These are phyloP conservation scores for Phytopythium montanum DNA, from an alignment of 352 stramenopile species.

Conservation along the genomic window DNA sequence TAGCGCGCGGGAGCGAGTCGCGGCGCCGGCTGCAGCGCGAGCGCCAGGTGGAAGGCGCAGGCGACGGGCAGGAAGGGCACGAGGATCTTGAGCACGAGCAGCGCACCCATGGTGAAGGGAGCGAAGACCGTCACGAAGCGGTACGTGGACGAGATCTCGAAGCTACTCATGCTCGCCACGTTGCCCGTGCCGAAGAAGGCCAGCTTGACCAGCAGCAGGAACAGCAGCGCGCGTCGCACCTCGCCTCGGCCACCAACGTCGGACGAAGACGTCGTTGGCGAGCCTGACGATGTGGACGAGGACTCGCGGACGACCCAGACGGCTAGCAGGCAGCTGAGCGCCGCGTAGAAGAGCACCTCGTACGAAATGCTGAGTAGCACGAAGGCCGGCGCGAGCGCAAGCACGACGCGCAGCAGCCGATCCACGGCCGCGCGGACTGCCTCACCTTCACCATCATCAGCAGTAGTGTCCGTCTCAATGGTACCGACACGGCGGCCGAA, in stretches of 20 bases:
- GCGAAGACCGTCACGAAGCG: constrained; percentile 83
- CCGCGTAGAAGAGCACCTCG: constrained; percentile 78
- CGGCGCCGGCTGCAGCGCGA: constrained; percentile 11
- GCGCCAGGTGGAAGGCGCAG: constrained; percentile 55
- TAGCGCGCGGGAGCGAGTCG: constrained; percentile 39
- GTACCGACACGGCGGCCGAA: too few species aligned
- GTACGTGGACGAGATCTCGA: constrained; percentile 84
- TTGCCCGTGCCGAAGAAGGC: constrained; percentile 86
- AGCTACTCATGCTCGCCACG: constrained; percentile 84
- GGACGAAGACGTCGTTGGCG: too few species aligned
- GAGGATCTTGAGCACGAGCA: constrained; percentile 79
- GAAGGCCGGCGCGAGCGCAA: constrained; percentile 58
- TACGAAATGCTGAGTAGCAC: constrained; percentile 82
- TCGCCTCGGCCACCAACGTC: constrained; percentile 16
- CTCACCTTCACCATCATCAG: background rate
- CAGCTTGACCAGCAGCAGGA: constrained; percentile 77
- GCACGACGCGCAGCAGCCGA: constrained; percentile 51
- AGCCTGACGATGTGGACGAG: constrained; percentile 7
- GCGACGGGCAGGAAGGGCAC: constrained; percentile 78
- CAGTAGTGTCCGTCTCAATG: background rate
- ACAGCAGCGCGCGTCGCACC: constrained; percentile 72
- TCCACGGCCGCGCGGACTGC: constrained; percentile 7
- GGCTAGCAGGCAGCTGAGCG: constrained; percentile 49
- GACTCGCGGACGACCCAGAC: constrained; percentile 62
- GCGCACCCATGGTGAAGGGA: constrained; percentile 75